Evolutionary conservation across 2,329 filamentous ascomycete species (phyloP), one percentile per base, ranked within the genome.

Genomic region (Colletotrichum sp.): DNA sequence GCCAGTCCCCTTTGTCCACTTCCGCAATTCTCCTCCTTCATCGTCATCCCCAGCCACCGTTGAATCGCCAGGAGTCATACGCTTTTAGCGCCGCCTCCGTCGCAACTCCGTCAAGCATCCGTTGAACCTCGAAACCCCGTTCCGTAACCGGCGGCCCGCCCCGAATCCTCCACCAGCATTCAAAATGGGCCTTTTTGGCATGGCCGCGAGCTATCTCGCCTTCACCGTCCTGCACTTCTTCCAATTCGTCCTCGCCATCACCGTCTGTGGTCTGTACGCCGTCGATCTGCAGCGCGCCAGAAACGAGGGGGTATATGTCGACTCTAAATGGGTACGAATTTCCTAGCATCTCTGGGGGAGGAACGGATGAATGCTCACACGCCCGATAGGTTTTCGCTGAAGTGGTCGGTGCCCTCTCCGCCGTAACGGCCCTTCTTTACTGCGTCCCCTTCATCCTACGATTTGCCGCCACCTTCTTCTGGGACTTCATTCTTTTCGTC

Each of bases 251-350:
- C 89, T 98, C 78, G 95, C 92, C 16, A 85, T 98, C 73, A 90
- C 94, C 2, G 94, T 97, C 71, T 93, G 93, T 78, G 96, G 94
- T 1, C 90, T 98, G 24, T 98, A 97, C 79, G 94, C 92, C 44
- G 85, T 89, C 28, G 94, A 96, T 81, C 86, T 97, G 8, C 85
- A 91, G 76, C 84, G 85, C 26, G 91, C 92, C 1, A 82, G 86
- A 49, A 85, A 90, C 21, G 82, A 87, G 6, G 82, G 88, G 70
- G 87, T 86, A 55, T 89, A 91, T 77, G 83, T 86, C 3, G 90
- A 95, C 81, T 88, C 91, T 4, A 93, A 93, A 90, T 97, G 94
- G 94, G 92, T 95, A 84, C 80, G 89, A 49, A 49, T 18, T 49
- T 49, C 18, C 44, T 10, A 49, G 18, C 44, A 18, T 49, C 9